These are phyloP conservation scores for Acorus gramineus DNA, from an alignment of 106 monocot genomes.

Conservation along the genomic window DNA sequence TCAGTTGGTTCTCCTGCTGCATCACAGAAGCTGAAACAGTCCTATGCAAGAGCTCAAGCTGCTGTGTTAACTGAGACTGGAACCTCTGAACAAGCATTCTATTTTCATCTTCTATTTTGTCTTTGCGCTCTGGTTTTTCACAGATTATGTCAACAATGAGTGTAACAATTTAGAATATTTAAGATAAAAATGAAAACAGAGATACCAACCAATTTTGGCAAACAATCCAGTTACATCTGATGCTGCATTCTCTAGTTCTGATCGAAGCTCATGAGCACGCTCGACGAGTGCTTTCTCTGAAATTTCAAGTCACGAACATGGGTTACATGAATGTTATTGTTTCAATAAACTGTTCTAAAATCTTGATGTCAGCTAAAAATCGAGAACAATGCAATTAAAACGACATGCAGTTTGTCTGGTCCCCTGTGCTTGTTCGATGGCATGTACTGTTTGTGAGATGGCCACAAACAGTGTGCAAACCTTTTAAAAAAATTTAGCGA, in stretches of 20 bases:
- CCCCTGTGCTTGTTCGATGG: no score
- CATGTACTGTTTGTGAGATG: no score
- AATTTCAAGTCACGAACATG: background rate
- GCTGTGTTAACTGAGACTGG: conserved; percentile 65
- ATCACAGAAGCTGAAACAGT: conserved; percentile 72
- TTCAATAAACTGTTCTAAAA: no score
- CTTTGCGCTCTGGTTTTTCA: conserved; percentile 59
- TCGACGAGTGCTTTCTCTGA: conserved; percentile 83
- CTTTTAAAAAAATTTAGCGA: no score
- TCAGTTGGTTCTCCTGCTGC: conserved; percentile 85
- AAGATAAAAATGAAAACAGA: background rate
- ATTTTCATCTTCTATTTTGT: conserved; percentile 84
- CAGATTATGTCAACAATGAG: background rate
- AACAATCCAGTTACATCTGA: conserved; percentile 89
- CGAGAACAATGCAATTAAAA: no score
- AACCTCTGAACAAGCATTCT: conserved; percentile 62
- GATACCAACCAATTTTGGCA: conserved; percentile 74
- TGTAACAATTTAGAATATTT: background rate
- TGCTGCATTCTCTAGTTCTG: conserved; percentile 80
- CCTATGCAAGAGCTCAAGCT: conserved; percentile 72
- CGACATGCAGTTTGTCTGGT: no score
- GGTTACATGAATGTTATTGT: background rate
- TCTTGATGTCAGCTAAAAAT: no score
- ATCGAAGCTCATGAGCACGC: conserved; percentile 68
- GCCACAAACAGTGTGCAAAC: no score